Conservation (phyloP, 1,139 yeast species). For the Casaregolazyma suthepensis region DNA sequence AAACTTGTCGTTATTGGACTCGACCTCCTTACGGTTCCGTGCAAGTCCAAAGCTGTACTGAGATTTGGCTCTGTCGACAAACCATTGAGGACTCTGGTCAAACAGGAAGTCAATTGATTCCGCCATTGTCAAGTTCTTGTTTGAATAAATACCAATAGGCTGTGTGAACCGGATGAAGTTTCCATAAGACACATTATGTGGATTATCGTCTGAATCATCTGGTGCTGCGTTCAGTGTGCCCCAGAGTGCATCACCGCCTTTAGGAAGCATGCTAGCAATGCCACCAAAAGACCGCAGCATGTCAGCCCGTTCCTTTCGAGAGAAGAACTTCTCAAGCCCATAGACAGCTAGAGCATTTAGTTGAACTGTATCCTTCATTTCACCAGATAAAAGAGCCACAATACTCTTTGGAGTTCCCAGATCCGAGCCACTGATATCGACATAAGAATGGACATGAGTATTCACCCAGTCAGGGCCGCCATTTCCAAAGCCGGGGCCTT, state of each 20-base stretch:
- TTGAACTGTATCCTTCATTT: conserved; percentile 96
- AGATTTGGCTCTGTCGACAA: conserved; percentile 51
- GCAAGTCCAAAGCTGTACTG: conserved; percentile 82
- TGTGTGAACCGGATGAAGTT: conserved; percentile 64
- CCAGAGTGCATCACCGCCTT: conserved; percentile 90
- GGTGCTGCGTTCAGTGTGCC: conserved; percentile 48
- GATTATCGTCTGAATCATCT: conserved; percentile 44
- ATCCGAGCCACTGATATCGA: conserved; percentile 82
- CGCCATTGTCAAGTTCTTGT: conserved; percentile 55
- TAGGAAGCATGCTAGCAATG: conserved; percentile 90
- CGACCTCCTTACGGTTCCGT: conserved; percentile 49
- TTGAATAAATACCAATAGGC: conserved; percentile 37
- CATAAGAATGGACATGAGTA: conserved; percentile 66
- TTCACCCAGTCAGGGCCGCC: conserved; percentile 90
- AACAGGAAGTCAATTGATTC: conserved; percentile 62
- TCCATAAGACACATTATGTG: conserved; percentile 52
- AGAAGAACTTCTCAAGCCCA: conserved; percentile 89
- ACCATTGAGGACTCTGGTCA: conserved; percentile 70
- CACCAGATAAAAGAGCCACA: conserved; percentile 89
- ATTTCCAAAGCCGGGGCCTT: conserved; percentile 65
- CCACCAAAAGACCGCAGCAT: conserved; percentile 88
- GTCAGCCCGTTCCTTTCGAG: conserved; percentile 81
- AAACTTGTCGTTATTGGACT: conserved; percentile 57
- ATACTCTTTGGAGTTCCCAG: conserved; percentile 93
- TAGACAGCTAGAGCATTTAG: conserved; percentile 87